These are phyloP conservation scores for Lagenidium sp. DNA, from an alignment of 352 stramenopile species.

Conservation along the genomic window DNA sequence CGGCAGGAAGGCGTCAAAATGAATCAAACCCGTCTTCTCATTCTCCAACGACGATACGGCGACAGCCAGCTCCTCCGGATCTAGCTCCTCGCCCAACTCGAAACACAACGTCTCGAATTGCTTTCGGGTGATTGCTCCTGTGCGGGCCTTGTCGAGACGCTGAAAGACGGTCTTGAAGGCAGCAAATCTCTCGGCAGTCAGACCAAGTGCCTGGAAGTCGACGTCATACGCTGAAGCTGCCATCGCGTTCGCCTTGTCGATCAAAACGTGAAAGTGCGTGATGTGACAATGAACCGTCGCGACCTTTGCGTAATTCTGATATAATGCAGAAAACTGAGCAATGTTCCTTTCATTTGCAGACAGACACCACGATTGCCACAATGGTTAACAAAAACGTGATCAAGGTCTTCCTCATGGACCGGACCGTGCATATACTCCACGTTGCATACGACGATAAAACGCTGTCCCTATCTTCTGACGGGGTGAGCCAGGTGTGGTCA, in stretches of 20 bases:
- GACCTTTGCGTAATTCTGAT: too few relatives aligned
- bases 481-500: too few relatives aligned
- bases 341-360: too few relatives aligned
- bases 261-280: neutral
- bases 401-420: too few relatives aligned
- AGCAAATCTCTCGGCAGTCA: slow-evolving; percentile 39
- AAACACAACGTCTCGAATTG: slow-evolving; percentile 53
- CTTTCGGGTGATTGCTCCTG: slow-evolving; percentile 36
- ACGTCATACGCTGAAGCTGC: slow-evolving; percentile 23
- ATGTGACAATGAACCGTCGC: neutral
- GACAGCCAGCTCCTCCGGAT: slow-evolving; percentile 43
- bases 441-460: too few relatives aligned
- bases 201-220: slow-evolving; percentile 34
- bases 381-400: too few relatives aligned
- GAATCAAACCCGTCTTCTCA: slow-evolving; percentile 39
- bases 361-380: too few relatives aligned
- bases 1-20: slow-evolving; percentile 48
- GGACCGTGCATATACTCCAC: too few relatives aligned
- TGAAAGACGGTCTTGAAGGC: slow-evolving; percentile 51
- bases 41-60: slow-evolving; percentile 39
- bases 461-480: too few relatives aligned
- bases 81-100: slow-evolving; percentile 44
- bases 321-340: too few relatives aligned
- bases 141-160: slow-evolving; percentile 34
- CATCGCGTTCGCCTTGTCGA: too few relatives aligned